Percentiles rank a stretch among this genome's conserved stretches.
These are phyloP conservation scores for Diutina rugosa DNA, from an alignment of 1,139 yeast species.

Conservation along the genomic window DNA sequence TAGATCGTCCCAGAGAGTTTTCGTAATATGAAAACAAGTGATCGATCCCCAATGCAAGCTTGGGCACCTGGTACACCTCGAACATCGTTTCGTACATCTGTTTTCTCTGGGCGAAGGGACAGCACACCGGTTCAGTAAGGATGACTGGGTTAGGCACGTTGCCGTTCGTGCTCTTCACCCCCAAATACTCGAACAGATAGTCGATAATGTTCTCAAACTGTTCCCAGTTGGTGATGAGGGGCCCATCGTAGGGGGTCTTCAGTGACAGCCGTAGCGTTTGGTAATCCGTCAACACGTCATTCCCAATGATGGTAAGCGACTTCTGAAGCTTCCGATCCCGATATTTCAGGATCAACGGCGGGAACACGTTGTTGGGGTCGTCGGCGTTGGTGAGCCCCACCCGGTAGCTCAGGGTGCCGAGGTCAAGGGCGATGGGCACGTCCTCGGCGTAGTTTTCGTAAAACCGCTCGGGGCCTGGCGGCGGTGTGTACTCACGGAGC, in stretches of 20 bases:
- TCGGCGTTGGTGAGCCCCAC: constrained; percentile 50
- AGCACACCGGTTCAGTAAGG: constrained; percentile 67
- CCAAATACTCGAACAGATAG: constrained; percentile 68
- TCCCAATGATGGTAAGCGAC: constrained; percentile 66
- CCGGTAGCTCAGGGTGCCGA: constrained; percentile 58
- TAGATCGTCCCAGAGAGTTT: constrained; percentile 21
- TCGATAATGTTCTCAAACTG: constrained; percentile 72
- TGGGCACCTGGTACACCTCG: constrained; percentile 68
- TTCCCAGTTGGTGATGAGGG: constrained; percentile 87
- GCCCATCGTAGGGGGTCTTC: constrained; percentile 78
- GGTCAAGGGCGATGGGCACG: constrained; percentile 70
- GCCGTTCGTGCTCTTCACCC: constrained; percentile 42
- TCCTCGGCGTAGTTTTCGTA: constrained; percentile 36
- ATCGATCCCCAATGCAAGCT: constrained; percentile 72
- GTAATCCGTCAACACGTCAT: constrained; percentile 60
- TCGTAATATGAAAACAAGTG: constrained; percentile 62
- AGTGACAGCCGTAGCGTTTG: constrained; percentile 48
- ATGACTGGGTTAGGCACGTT: constrained; percentile 65
- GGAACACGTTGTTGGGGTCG: constrained; percentile 55
- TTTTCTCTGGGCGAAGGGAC: constrained; percentile 56
- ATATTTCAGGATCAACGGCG: constrained; percentile 58
- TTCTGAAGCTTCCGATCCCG: constrained; percentile 63
- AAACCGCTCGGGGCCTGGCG: constrained; percentile 35
- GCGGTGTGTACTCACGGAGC: constrained; percentile 32
- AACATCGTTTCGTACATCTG: constrained; percentile 71